These are phyloP conservation scores for Phtheirospermum japonicum DNA, from an alignment of 257 asterid genomes.

Conservation along the genomic window DNA sequence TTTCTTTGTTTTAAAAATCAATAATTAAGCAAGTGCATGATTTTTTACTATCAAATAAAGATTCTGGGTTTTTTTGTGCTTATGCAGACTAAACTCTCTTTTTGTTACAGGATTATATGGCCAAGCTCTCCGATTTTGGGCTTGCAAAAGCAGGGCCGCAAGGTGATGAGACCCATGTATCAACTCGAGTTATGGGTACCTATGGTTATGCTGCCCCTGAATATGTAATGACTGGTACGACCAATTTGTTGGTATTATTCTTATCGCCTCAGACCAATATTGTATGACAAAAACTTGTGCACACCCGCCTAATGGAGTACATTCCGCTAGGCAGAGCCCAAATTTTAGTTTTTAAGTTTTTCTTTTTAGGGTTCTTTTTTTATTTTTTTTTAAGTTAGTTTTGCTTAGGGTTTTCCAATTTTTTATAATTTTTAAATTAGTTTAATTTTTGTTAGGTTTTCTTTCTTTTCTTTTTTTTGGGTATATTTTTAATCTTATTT, in stretches of 20 bases:
- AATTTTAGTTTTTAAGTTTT: no score
- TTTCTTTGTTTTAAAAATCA: conserved; percentile 18
- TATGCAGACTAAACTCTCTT: conserved; percentile 22
- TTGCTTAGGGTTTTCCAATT: no score
- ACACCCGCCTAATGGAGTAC: no score
- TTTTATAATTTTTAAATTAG: no score
- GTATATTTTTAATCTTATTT: no score
- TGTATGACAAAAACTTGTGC: neutral
- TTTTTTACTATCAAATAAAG: neutral
- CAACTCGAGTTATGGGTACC: conserved; percentile 99
- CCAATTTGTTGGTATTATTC: neutral
- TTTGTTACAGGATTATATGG: conserved; percentile 79
- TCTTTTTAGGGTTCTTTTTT: no score
- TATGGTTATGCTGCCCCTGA: conserved; percentile 99
- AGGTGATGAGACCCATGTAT: conserved; percentile 99
- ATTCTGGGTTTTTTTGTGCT: neutral
- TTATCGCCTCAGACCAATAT: conserved; percentile 14
- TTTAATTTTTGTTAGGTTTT: no score
- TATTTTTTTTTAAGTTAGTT: no score
- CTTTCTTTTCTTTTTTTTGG: no score
- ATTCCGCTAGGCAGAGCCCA: no score
- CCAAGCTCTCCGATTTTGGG: conserved; percentile 98
- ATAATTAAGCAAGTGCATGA: conserved; percentile 7
- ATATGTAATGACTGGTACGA: conserved; percentile 98
- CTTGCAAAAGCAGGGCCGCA: conserved; percentile 99